Conservation (phyloP, 2,329 filamentous ascomycete genomes). For the Cladophialophora psammophila region DNA sequence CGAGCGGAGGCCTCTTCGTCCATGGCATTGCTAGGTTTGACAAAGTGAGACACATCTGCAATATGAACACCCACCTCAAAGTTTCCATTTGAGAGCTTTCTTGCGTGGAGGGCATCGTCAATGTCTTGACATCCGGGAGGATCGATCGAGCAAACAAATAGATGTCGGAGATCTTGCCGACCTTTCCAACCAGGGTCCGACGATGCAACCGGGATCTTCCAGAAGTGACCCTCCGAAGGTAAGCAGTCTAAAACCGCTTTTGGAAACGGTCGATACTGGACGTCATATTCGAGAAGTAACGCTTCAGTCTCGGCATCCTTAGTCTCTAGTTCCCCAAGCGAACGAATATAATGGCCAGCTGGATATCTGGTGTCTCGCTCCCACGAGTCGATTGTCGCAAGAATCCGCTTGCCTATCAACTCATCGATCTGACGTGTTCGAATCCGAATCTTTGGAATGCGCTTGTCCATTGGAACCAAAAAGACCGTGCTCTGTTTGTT, state of each 20-base stretch:
- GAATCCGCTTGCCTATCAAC: constrained; percentile 85
- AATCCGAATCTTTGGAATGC: constrained; percentile 93
- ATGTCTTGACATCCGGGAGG: constrained; percentile 97
- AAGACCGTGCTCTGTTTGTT: constrained; percentile 92
- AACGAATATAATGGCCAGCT: constrained; percentile 90
- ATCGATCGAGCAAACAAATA: constrained; percentile 96
- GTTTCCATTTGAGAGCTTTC: constrained; percentile 86
- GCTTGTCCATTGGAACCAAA: constrained; percentile 96
- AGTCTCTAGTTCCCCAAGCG: constrained; percentile 89
- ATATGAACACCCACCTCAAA: constrained; percentile 97
- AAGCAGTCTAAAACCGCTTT: constrained; percentile 95
- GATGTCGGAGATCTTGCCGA: constrained; percentile 80
- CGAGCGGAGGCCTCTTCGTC: constrained; percentile 92
- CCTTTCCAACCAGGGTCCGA: constrained; percentile 88
- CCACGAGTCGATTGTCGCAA: constrained; percentile 96
- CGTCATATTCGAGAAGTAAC: constrained; percentile 90
- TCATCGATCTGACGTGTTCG: constrained; percentile 89
- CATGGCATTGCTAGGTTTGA: constrained; percentile 97
- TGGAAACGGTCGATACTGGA: constrained; percentile 96
- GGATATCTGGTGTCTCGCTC: constrained; percentile 92
- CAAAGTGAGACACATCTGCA: constrained; percentile 98
- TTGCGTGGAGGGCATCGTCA: constrained; percentile 92
- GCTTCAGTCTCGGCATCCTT: constrained; percentile 99
- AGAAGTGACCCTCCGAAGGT: constrained; percentile 88
- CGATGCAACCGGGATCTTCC: constrained; percentile 82